phyloP scores from a whole-genome alignment of 805 yeast genomes.

The Kuraishia ogatae region DNA sequence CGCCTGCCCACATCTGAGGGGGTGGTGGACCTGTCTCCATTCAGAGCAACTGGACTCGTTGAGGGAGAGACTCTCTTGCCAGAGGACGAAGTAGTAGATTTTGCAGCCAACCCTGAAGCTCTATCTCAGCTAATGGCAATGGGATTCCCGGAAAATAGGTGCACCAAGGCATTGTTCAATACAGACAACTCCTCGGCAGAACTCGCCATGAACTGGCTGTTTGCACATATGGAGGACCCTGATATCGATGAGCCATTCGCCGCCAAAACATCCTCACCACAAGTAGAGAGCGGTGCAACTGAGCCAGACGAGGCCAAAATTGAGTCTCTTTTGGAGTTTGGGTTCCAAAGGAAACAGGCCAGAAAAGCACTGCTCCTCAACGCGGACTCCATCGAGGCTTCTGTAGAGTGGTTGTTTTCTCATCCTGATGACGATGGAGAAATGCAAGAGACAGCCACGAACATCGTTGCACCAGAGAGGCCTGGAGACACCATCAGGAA shows the following conservation, averaged over 20 bases:
- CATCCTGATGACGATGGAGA: constrained; percentile 75
- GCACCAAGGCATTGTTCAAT: constrained; percentile 56
- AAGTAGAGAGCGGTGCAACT: constrained; percentile 4
- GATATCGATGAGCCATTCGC: constrained; percentile 61
- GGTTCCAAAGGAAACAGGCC: constrained; percentile 60
- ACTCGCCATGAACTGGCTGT: constrained; percentile 83
- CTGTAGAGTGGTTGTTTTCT: constrained; percentile 87
- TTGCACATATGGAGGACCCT: constrained; percentile 81
- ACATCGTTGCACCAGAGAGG: not conserved
- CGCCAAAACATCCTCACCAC: constrained; percentile 12
- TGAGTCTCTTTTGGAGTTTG: constrained; percentile 59
- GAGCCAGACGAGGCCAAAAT: constrained; percentile 31
- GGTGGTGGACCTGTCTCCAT: constrained; percentile 30
- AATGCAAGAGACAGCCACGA: constrained; percentile 17
- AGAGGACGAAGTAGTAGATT: constrained; percentile 27
- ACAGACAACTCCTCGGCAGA: constrained; percentile 64
- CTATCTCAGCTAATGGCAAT: constrained; percentile 53
- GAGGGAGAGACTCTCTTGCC: constrained; percentile 30
- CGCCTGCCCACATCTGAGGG: constrained; percentile 28
- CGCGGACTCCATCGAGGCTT: constrained; percentile 55
- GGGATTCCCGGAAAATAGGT: constrained; percentile 79
- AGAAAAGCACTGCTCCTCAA: constrained; percentile 60
- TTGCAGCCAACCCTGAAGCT: constrained; percentile 47
- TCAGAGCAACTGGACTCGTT: constrained; percentile 29
- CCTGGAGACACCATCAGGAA: constrained; percentile 5